Conservation (phyloP, 2,329 filamentous ascomycete genomes). For the Zymoseptoria ardabiliae region DNA sequence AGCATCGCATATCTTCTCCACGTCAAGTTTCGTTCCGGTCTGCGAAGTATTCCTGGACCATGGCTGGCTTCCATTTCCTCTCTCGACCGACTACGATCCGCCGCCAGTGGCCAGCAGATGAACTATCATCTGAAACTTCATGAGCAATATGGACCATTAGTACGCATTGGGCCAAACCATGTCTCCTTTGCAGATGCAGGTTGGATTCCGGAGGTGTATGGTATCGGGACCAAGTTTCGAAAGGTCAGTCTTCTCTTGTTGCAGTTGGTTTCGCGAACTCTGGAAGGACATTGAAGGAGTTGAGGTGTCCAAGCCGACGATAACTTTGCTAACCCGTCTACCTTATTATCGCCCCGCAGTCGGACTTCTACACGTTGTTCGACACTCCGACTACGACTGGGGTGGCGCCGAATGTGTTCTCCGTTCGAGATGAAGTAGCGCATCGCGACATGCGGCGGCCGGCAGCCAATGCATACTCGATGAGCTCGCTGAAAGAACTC, state of each 20-base stretch:
- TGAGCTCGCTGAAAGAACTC: slow-evolving; percentile 33
- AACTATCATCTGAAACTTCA: slow-evolving; percentile 41
- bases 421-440: slow-evolving; percentile 33
- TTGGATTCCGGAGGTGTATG: slow-evolving; percentile 29
- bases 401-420: slow-evolving; percentile 28
- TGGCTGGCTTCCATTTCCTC: slow-evolving; percentile 48
- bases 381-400: slow-evolving; percentile 18
- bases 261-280: not conserved
- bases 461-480: slow-evolving; percentile 29
- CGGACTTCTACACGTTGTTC: slow-evolving; percentile 14
- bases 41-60: slow-evolving; percentile 42
- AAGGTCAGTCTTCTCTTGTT: slow-evolving; percentile 21
- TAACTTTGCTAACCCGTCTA: not conserved
- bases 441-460: slow-evolving; percentile 34
- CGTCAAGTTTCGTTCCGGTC: slow-evolving; percentile 15
- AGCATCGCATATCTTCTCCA: slow-evolving; percentile 1
- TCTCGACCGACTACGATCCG: slow-evolving; percentile 35
- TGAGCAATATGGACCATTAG: slow-evolving; percentile 23
- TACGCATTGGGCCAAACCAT: slow-evolving; percentile 28
- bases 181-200: slow-evolving; percentile 24
- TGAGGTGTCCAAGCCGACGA: not conserved
- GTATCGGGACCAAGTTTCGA: slow-evolving; percentile 34
- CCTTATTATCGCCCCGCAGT: slow-evolving; percentile 6
- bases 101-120: slow-evolving; percentile 63
- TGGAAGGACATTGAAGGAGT: not conserved